Percentiles rank a stretch among this genome's conserved stretches.
Conservation (phyloP, 306 rosid species). For the Cercis canadensis region DNA sequence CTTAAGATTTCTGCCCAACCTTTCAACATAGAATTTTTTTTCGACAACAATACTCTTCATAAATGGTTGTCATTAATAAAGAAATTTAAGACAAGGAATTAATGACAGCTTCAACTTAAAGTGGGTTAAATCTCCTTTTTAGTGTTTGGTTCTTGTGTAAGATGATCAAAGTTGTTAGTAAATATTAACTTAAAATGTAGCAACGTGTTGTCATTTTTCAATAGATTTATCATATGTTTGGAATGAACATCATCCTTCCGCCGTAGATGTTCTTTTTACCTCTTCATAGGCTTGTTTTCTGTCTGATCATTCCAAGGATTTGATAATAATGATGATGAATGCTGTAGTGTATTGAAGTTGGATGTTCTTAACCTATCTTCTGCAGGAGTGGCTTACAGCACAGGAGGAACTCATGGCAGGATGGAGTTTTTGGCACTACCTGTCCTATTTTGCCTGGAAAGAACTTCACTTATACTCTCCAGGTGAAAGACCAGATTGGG, state of each 20-base stretch:
- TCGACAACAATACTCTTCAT: background rate
- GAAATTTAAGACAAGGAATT: background rate
- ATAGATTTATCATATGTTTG: background rate
- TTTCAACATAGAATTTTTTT: background rate
- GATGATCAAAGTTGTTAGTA: too few species aligned
- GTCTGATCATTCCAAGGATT: background rate
- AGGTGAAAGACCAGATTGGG: constrained; percentile 74
- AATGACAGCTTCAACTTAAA: background rate
- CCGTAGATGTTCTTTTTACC: background rate
- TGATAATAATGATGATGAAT: background rate
- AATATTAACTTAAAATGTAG: background rate
- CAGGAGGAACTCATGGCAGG: constrained; percentile 76
- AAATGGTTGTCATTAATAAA: too few species aligned
- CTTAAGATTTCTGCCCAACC: background rate
- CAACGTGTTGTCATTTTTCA: background rate
- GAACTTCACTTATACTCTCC: constrained; percentile 65
- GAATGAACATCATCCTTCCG: background rate
- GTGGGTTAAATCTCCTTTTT: too few species aligned
- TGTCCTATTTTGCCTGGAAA: constrained; percentile 68
- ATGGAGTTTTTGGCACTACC: constrained; percentile 67
- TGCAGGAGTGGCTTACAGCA: constrained; percentile 73
- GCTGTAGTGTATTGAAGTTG: background rate
- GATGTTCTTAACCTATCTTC: background rate
- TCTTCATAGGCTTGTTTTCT: background rate
- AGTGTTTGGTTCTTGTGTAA: too few species aligned